phyloP scores from a whole-genome alignment of 1,139 yeast species.

The Yamadazyma spencermartinsiae region DNA sequence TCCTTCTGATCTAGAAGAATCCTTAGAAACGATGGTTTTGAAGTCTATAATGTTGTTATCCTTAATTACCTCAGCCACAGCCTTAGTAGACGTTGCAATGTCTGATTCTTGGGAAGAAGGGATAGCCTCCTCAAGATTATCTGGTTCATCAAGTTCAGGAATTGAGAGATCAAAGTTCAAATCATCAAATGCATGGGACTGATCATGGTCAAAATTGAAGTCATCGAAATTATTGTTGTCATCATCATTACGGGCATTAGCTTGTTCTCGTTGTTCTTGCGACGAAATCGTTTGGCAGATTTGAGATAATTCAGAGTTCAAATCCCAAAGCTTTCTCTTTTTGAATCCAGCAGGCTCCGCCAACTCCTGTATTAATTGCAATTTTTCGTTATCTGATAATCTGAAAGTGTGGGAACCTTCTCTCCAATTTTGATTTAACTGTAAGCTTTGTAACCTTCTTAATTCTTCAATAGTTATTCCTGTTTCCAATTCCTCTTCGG shows the following conservation, averaged over 20 bases:
- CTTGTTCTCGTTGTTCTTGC: conserved; percentile 24
- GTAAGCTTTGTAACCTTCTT: conserved; percentile 30
- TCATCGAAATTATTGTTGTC: conserved; percentile 22
- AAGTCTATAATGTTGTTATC: conserved; percentile 23
- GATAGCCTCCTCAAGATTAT: conserved; percentile 6
- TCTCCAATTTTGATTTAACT: conserved; percentile 20
- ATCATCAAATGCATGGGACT: conserved; percentile 15
- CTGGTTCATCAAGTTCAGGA: conserved; percentile 32
- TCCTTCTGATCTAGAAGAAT: conserved; percentile 19
- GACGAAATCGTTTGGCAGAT: conserved; percentile 32
- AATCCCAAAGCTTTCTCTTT: conserved; percentile 37
- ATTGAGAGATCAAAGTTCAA: conserved; percentile 44
- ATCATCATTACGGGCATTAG: conserved; percentile 16
- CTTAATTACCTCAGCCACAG: conserved; percentile 13
- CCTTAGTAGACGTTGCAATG: conserved; percentile 12
- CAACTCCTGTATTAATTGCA: conserved; percentile 36
- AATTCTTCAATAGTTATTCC: conserved; percentile 40
- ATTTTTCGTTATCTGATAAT: conserved; percentile 35
- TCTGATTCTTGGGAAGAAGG: conserved; percentile 9
- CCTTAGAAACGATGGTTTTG: conserved; percentile 42
- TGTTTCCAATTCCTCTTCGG: conserved; percentile 29
- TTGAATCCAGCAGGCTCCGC: conserved; percentile 27
- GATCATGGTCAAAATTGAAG: conserved; percentile 34
- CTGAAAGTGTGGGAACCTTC: conserved; percentile 24
- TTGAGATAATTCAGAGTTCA: conserved; percentile 30